A percentile compares a stretch with the other conserved stretches of the same genome.
These are phyloP conservation scores for Trichoderma koningii DNA, from an alignment of 2,329 filamentous ascomycete genomes.

Conservation along the genomic window DNA sequence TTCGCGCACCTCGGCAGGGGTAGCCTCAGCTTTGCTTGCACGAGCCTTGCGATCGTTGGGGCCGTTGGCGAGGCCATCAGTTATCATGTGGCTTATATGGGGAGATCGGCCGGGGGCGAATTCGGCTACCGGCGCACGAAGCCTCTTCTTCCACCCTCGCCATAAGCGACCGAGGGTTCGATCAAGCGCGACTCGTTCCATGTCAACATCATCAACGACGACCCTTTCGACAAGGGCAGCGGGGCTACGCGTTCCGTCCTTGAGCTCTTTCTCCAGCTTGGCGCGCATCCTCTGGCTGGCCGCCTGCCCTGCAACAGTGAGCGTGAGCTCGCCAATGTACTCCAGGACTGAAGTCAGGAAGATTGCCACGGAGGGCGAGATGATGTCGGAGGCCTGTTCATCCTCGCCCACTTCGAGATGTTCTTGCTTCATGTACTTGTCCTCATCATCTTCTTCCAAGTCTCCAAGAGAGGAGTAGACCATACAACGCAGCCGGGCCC, in stretches of 20 bases:
- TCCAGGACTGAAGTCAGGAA: slow-evolving; percentile 95
- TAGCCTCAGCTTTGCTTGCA: slow-evolving; percentile 23
- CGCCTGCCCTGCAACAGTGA: slow-evolving; percentile 84
- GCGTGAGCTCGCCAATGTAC: slow-evolving; percentile 86
- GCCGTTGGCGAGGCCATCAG: slow-evolving; percentile 44
- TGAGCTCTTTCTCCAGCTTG: slow-evolving; percentile 61
- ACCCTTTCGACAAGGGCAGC: slow-evolving; percentile 63
- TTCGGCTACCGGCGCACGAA: slow-evolving; percentile 59
- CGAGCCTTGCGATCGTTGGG: slow-evolving; percentile 37
- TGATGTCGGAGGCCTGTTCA: slow-evolving; percentile 64
- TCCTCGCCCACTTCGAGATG: slow-evolving; percentile 62
- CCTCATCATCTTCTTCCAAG: slow-evolving; percentile 97
- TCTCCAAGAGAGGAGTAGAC: slow-evolving; percentile 96
- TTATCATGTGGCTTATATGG: slow-evolving; percentile 44
- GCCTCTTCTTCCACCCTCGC: slow-evolving; percentile 91
- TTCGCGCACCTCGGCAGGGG: slow-evolving; percentile 28
- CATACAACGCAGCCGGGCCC: slow-evolving; percentile 92
- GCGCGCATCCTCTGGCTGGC: slow-evolving; percentile 68
- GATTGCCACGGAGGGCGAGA: slow-evolving; percentile 90
- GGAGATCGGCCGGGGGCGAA: slow-evolving; percentile 52
- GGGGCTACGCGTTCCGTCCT: slow-evolving; percentile 50
- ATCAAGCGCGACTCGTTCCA: slow-evolving; percentile 90
- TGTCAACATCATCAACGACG: slow-evolving; percentile 85
- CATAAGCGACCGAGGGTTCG: slow-evolving; percentile 85
- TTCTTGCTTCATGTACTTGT: slow-evolving; percentile 81